A percentile compares a stretch with the other conserved stretches of the same genome.
phyloP scores from a whole-genome alignment of 1,139 yeast species.

The Kurtzmaniella natalensis region DNA sequence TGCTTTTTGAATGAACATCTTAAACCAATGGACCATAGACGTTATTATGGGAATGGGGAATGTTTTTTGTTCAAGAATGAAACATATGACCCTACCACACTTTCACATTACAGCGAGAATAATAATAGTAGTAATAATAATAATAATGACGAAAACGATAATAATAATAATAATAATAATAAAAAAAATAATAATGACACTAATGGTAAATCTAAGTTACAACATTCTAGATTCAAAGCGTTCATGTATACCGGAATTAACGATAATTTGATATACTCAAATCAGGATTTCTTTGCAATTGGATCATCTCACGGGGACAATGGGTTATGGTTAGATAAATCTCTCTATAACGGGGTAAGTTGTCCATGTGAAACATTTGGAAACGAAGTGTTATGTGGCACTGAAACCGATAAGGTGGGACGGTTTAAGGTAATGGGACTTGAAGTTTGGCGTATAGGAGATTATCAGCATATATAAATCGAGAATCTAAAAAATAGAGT shows the following conservation, averaged over 20 bases:
- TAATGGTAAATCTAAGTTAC: constrained; percentile 3
- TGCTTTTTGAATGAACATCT: constrained; percentile 75
- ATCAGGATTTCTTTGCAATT: constrained; percentile 69
- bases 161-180: constrained; percentile 17
- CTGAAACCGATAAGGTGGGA: constrained; percentile 22
- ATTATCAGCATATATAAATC: too few relatives aligned
- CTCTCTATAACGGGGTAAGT: constrained; percentile 72
- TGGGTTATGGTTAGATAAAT: constrained; percentile 84
- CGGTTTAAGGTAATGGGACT: constrained; percentile 72
- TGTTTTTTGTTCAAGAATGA: constrained; percentile 78
- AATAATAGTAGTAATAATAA: too few relatives aligned
- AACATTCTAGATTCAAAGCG: constrained; percentile 55
- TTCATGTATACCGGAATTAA: constrained; percentile 87
- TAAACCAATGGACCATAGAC: constrained; percentile 62
- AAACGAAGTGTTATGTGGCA: constrained; percentile 65
- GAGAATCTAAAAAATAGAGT: too few relatives aligned
- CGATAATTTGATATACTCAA: constrained; percentile 81
- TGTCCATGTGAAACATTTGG: constrained; percentile 83
- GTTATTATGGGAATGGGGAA: constrained; percentile 92
- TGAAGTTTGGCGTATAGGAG: constrained; percentile 81
- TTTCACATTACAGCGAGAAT: constrained; percentile 10
- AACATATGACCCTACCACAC: constrained; percentile 16
- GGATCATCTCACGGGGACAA: constrained; percentile 92
- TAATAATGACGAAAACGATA: constrained; percentile 6
- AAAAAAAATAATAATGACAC: constrained; percentile 3